Base-by-base conservation (phyloP, 2,329 filamentous ascomycete genomes). In the Sporothrix luriei region DNA sequence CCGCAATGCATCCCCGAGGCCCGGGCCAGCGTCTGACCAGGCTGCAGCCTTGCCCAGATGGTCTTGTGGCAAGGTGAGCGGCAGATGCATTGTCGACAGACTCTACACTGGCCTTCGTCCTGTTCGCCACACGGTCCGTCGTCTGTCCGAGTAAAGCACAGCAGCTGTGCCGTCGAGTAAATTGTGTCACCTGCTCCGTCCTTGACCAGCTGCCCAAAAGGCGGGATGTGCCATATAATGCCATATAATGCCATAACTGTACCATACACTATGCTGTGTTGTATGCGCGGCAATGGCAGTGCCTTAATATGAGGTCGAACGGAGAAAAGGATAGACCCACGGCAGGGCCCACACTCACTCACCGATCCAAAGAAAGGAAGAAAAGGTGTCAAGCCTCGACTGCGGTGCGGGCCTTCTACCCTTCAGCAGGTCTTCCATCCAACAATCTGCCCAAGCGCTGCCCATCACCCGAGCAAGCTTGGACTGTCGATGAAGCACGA, bases 401-500 rank as follows among this genome's bases (percentile, higher is more conserved):
- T 13, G 24, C 33, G 55, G 55, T 16, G 55, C 55, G n/a, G 55
- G 33, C 55, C 33, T 61, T 61, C 19, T 40, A 61, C 24, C 10
- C 10, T 24, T 43, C 33, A 33, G 33, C 33, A 33, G 33, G 7
- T 43, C 40, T 43, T 43, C 4, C 6, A 46, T 46, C 16, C n/a
- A 3, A 61, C 19, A 38, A 26, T 62, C 38, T 62, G 21, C 6
- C 14, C 38, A 46, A 26, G 21, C 38, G 26, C 26, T 46, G 57
- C 38, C 57, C 38, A n/a, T 62, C 57, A 46, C 57, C 57, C 38
- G 57, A 62, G 57, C 21, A 62, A 62, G 57, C 57, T 62, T 62
- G 38, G 57, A 62, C 57, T 62, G 38, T 26, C 46, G 57, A 62
- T 62, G 57, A 62, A 62, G 57, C 38, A 62, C 38, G 38, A 62